Percentiles rank a stretch among this genome's conserved stretches.
phyloP scores from a whole-genome alignment of 2,329 filamentous ascomycete genomes.

The Alternaria triticina region DNA sequence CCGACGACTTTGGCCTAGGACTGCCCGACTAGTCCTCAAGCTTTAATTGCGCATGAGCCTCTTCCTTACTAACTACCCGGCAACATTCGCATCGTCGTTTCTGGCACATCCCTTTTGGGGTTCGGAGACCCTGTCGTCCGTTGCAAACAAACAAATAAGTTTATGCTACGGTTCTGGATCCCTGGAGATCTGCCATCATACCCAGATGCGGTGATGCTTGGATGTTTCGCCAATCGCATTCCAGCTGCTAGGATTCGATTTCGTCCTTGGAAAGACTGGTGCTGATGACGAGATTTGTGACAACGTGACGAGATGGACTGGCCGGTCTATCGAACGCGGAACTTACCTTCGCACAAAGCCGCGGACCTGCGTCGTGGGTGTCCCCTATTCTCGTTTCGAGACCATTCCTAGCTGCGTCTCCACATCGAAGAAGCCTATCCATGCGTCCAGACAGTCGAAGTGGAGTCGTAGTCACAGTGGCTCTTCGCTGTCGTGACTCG shows the following conservation, averaged over 20 bases:
- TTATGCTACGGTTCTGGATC: neutral
- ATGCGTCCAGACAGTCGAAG: neutral
- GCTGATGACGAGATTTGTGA: neutral
- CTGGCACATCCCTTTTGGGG: neutral
- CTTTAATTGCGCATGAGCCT: constrained; percentile 1
- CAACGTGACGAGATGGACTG: neutral
- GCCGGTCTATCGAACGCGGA: neutral
- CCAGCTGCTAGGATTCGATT: neutral
- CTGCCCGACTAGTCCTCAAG: neutral
- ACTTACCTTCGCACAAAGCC: neutral
- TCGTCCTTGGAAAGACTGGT: neutral
- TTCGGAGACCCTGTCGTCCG: neutral
- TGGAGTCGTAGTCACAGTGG: neutral
- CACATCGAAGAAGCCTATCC: neutral
- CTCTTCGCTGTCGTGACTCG: neutral
- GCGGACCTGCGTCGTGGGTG: neutral
- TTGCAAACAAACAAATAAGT: neutral
- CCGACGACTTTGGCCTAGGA: neutral
- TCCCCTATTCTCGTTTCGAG: neutral
- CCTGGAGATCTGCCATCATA: neutral
- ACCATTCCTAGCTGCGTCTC: neutral
- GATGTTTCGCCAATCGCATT: neutral
- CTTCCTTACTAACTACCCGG: neutral
- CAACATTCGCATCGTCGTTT: neutral
- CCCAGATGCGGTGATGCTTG: neutral